phyloP scores from a whole-genome alignment of 164 flowering plant genomes.

The Stephania yunnanensis region DNA sequence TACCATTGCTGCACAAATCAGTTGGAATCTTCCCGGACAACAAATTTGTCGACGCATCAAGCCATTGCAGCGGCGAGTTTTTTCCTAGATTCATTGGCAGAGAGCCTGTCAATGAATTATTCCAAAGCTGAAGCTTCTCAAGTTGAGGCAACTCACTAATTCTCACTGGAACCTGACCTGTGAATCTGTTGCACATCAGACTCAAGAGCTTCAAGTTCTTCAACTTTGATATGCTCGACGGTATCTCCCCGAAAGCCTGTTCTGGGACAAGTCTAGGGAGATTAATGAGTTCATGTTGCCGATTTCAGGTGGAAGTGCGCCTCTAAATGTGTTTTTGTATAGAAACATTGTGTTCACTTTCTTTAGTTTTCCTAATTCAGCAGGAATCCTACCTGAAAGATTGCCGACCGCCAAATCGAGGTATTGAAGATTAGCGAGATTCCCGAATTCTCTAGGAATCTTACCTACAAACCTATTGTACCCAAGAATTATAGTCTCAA shows the following conservation, averaged over 20 bases:
- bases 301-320: slow-evolving; percentile 49
- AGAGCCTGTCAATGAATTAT: slow-evolving; percentile 74
- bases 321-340: slow-evolving; percentile 63
- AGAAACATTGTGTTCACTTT: slow-evolving; percentile 51
- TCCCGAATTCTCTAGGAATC: slow-evolving; percentile 72
- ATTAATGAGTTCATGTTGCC: slow-evolving; percentile 48
- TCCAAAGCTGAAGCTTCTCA: slow-evolving; percentile 84
- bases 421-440: slow-evolving; percentile 65
- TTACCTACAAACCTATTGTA: slow-evolving; percentile 76
- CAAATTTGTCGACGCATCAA: slow-evolving; percentile 80
- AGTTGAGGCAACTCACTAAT: slow-evolving; percentile 44
- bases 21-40: slow-evolving; percentile 72
- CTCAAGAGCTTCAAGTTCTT: slow-evolving; percentile 64
- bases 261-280: slow-evolving; percentile 74
- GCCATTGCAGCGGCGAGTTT: slow-evolving; percentile 69
- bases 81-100: slow-evolving; percentile 68
- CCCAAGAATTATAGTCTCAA: slow-evolving; percentile 72
- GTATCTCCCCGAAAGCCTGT: slow-evolving; percentile 59
- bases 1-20: slow-evolving; percentile 53
- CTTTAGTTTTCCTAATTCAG: slow-evolving; percentile 59
- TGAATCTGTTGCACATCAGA: slow-evolving; percentile 66
- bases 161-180: slow-evolving; percentile 57
- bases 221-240: slow-evolving; percentile 46
- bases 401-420: slow-evolving; percentile 74
- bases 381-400: slow-evolving; percentile 64